phyloP scores from a whole-genome alignment of 2,329 filamentous ascomycete species.

The Monilinia polystroma region DNA sequence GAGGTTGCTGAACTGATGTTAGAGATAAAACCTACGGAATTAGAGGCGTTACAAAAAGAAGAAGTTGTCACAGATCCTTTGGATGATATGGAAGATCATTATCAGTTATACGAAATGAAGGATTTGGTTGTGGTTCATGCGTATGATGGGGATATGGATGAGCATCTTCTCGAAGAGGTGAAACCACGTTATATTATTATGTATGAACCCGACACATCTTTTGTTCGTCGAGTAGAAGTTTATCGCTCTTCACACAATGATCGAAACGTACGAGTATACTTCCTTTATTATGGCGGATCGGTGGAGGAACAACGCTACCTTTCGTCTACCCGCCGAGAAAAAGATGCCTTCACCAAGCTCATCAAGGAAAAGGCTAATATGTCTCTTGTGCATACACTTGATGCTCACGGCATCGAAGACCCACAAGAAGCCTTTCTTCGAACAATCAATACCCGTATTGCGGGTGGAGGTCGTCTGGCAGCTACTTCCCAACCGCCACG shows the following conservation, averaged over 20 bases:
- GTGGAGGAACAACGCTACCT: constrained; percentile 96
- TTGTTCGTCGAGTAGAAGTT: constrained; percentile 91
- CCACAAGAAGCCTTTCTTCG: constrained; percentile 90
- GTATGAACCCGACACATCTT: constrained; percentile 95
- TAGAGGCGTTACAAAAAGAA: constrained; percentile 72
- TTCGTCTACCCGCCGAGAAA: constrained; percentile 85
- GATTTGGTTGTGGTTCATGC: constrained; percentile 87
- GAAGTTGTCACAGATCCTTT: constrained; percentile 77
- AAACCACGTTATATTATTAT: constrained; percentile 95
- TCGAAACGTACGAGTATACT: constrained; percentile 87
- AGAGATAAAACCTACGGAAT: constrained; percentile 77
- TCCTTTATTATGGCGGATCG: constrained; percentile 92
- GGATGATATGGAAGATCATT: constrained; percentile 89
- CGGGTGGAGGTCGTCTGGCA: constrained; percentile 79
- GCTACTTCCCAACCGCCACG: constrained; percentile 86
- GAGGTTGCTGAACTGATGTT: constrained; percentile 82
- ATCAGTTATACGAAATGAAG: constrained; percentile 86
- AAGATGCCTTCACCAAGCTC: constrained; percentile 90
- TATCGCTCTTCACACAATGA: constrained; percentile 93
- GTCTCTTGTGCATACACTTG: constrained; percentile 80
- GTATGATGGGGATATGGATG: constrained; percentile 93
- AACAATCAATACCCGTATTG: constrained; percentile 94
- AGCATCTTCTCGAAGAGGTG: constrained; percentile 91
- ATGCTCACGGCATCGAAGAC: constrained; percentile 68
- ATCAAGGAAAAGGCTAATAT: constrained; percentile 94